These are phyloP conservation scores for Alnus rubra DNA, from an alignment of 306 rosid genomes.

Conservation along the genomic window DNA sequence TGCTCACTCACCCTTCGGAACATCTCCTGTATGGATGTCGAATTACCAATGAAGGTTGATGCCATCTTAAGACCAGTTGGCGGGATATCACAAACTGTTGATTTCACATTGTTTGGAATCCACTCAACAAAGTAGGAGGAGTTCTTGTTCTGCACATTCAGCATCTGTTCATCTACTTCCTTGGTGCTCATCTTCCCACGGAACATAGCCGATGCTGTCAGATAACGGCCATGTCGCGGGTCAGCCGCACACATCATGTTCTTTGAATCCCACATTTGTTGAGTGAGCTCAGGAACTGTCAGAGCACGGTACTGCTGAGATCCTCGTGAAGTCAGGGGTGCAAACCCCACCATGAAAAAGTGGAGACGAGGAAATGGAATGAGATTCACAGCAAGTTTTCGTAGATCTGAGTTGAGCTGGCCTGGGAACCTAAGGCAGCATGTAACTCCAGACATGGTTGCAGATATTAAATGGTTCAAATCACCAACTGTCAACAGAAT, in stretches of 20 bases:
- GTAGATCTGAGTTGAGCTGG: constrained; percentile 47
- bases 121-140: constrained; percentile 50
- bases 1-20: constrained; percentile 51
- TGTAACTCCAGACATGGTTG: constrained; percentile 50
- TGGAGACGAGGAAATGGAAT: constrained; percentile 52
- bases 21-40: constrained; percentile 52
- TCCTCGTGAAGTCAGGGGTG: constrained; percentile 45
- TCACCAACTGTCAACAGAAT: constrained; percentile 34
- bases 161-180: constrained; percentile 49
- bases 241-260: constrained; percentile 54
- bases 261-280: constrained; percentile 52
- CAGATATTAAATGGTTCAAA: constrained; percentile 47
- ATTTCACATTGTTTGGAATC: constrained; percentile 51
- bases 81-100: constrained; percentile 48
- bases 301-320: constrained; percentile 47
- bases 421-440: constrained; percentile 49
- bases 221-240: constrained; percentile 43
- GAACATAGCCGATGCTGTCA: constrained; percentile 51
- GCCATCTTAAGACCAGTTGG: constrained; percentile 52
- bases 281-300: constrained; percentile 46
- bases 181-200: constrained; percentile 51
- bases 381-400: constrained; percentile 45
- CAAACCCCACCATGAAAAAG: constrained; percentile 53
- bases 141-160: constrained; percentile 55
- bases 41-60: constrained; percentile 41